Base-by-base conservation (phyloP, 2,329 filamentous ascomycete species). In the Purpureocillium takamizusanense region DNA sequence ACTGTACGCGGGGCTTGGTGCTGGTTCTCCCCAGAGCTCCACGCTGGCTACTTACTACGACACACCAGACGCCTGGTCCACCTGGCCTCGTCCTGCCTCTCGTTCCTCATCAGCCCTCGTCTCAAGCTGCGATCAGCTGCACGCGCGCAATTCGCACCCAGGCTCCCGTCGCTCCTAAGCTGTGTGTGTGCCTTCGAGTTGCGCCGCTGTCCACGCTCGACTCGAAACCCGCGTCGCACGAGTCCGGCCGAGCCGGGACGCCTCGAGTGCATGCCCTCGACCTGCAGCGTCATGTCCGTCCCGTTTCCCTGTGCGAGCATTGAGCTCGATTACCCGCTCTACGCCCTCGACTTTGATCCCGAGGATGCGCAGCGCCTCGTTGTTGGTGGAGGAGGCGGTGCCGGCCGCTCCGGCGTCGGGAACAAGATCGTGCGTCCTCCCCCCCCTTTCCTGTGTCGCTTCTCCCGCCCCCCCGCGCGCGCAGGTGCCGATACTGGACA, bases 341-440 rank as follows among this genome's bases (percentile, higher is more conserved):
- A 88, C 60, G 79, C 83, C 40, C 84, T 87, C 57, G 88, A 88
- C 55, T 95, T 94, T 60, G 87, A 94, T 55, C 86, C 83, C 37
- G 74, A 82, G 52, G 80, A 94, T 65, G 74, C 81, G 42, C 76
- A 76, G 46, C 80, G 81, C 46, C 70, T 95, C 17, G 67, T 95
- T 8, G 85, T 95, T 29, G 87, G 83, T 43, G 90, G 90, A 37
- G 90, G 90, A 44, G 90, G 90, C 47, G 90, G 90, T 36, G 80
- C 86, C 46, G 80, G 84, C 35, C 77, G 78, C 47, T 87, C 78
- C 48, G 88, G 87, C 33, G 85, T 95, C 16, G 79, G 81, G 40
- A 95, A 95, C 68, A 87, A 87, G 62, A 87, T 95, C 53, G 84
- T 84, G 63, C 55, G 80, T 67, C 18, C 35, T 35, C 30, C 30